phyloP scores from a whole-genome alignment of 2,329 filamentous ascomycete genomes.

The Beauveria rudraprayagi region DNA sequence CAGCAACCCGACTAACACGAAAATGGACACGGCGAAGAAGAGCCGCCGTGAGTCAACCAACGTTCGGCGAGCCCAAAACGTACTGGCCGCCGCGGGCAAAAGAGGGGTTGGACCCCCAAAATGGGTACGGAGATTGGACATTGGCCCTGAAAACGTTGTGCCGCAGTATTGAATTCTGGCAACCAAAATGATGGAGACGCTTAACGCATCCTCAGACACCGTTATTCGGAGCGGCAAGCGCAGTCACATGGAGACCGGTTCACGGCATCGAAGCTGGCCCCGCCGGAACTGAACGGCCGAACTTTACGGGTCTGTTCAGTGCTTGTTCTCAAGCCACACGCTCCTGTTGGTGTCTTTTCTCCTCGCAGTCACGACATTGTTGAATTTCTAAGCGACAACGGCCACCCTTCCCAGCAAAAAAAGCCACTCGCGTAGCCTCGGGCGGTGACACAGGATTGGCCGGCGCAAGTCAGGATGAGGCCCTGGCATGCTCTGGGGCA shows the following conservation, averaged over 20 bases:
- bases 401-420: neutral
- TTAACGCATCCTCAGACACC: neutral
- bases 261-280: neutral
- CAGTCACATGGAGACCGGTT: neutral
- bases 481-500: no score
- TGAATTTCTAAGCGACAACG: slow-evolving; percentile 1
- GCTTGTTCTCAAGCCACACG: neutral
- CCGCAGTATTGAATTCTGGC: no score
- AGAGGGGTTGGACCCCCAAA: neutral
- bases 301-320: neutral
- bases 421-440: neutral
- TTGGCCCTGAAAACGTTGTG: neutral
- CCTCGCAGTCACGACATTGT: neutral
- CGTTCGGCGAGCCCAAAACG: slow-evolving; percentile 10
- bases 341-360: neutral
- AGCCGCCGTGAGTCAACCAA: neutral
- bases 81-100: slow-evolving; percentile 5
- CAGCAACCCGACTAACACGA: neutral
- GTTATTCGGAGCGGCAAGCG: slow-evolving; percentile 5
- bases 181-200: neutral
- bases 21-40: slow-evolving; percentile 1
- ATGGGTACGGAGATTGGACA: neutral
- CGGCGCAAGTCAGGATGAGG: neutral
- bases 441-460: neutral
- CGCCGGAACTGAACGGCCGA: neutral